phyloP scores from a whole-genome alignment of 176 grass and related monocot species.

The Lolium rigidum region DNA sequence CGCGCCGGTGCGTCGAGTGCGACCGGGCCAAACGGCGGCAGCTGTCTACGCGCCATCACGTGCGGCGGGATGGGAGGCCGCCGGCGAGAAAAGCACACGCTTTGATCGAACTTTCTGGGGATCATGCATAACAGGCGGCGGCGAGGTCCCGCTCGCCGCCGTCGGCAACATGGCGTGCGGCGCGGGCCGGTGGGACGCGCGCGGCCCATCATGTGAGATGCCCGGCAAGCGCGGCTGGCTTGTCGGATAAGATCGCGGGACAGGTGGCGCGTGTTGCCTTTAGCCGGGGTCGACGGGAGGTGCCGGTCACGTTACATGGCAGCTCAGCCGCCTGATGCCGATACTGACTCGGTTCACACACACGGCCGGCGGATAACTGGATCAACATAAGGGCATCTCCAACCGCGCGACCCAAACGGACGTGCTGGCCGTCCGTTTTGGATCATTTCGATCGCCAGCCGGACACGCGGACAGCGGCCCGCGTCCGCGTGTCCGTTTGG shows the following conservation, averaged over 20 bases:
- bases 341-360: neutral
- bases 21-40: constrained; percentile 12
- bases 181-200: constrained; percentile 16
- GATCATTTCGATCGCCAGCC: too few species aligned
- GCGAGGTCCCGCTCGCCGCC: neutral
- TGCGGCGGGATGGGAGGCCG: constrained; percentile 4
- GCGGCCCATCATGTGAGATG: constrained; percentile 42
- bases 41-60: constrained; percentile 20
- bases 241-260: neutral
- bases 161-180: constrained; percentile 33
- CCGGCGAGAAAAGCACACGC: neutral
- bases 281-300: neutral
- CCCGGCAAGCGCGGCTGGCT: neutral
- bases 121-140: neutral
- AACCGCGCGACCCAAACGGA: too few species aligned
- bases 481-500: too few species aligned
- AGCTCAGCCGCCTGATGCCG: neutral
- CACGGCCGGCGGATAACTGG: neutral
- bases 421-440: too few species aligned
- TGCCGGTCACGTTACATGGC: neutral
- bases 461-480: too few species aligned
- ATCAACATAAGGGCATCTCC: too few species aligned
- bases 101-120: neutral
- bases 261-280: neutral
- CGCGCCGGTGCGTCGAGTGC: neutral